Conservation (phyloP, 305 asterid species). For the Striga hermonthica region DNA sequence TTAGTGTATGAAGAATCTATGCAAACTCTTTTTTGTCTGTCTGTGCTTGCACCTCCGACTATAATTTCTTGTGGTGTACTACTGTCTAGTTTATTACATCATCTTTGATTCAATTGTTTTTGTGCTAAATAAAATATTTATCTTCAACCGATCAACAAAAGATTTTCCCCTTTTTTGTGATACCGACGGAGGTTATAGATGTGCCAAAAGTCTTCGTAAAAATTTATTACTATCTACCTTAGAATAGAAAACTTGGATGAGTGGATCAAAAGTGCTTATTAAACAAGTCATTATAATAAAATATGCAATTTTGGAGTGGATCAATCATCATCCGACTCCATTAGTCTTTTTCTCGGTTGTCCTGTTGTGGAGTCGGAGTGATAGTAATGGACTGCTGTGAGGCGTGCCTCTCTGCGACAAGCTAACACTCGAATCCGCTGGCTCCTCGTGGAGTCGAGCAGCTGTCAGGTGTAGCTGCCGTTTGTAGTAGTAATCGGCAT, state of each 20-base stretch:
- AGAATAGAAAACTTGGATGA: slow-evolving; percentile 6
- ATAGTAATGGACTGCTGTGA: background rate
- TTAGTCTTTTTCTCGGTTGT: too few relatives aligned
- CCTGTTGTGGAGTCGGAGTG: too few relatives aligned
- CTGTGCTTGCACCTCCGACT: slow-evolving; percentile 17
- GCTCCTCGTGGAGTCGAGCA: too few relatives aligned
- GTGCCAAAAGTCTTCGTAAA: background rate
- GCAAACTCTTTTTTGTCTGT: background rate
- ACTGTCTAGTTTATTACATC: background rate
- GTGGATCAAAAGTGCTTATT: background rate
- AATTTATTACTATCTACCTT: background rate
- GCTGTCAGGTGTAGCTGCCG: too few relatives aligned
- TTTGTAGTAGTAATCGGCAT: too few relatives aligned
- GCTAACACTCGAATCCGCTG: background rate
- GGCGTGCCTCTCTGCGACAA: background rate
- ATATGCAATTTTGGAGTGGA: too few relatives aligned
- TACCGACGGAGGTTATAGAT: background rate
- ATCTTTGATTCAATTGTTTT: slow-evolving; percentile 14
- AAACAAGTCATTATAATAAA: background rate
- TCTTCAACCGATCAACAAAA: background rate
- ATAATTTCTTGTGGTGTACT: slow-evolving; percentile 7
- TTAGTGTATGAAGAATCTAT: slow-evolving; percentile 29
- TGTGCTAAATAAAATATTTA: slow-evolving; percentile 3
- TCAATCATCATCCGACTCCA: too few relatives aligned
- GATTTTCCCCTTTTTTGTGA: background rate